phyloP scores from a whole-genome alignment of 2,329 filamentous ascomycete species.

The Ophiostoma quercus region DNA sequence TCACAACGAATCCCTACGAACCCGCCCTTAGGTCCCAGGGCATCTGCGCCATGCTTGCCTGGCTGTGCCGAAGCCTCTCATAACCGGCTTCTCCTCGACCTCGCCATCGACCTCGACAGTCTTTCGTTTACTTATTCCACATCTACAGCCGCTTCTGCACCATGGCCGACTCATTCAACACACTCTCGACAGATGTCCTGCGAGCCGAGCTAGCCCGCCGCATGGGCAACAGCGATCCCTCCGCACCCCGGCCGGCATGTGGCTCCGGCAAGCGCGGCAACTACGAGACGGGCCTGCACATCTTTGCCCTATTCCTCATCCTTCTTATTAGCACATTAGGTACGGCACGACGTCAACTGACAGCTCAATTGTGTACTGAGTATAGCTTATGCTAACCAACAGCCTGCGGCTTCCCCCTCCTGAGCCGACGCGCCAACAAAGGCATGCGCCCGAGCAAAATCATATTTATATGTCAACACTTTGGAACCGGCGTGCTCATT shows the following conservation, averaged over 20 bases:
- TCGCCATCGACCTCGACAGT: background rate
- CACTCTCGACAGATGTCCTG: conserved; percentile 44
- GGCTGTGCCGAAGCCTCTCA: conserved; percentile 12
- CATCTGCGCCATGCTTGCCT: conserved; percentile 13
- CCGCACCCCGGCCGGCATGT: conserved; percentile 43
- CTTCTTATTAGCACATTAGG: conserved; percentile 47
- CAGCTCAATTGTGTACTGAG: background rate
- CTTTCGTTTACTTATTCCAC: background rate
- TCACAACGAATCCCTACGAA: background rate
- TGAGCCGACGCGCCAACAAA: conserved; percentile 55
- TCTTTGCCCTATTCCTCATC: conserved; percentile 63
- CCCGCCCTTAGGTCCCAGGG: background rate
- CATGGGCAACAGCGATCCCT: conserved; percentile 36
- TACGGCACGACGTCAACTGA: background rate
- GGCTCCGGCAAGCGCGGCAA: conserved; percentile 48
- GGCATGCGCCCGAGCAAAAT: conserved; percentile 55
- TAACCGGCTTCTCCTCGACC: conserved; percentile 2
- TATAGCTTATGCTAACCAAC: background rate
- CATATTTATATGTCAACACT: conserved; percentile 65
- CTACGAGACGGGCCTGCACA: conserved; percentile 63
- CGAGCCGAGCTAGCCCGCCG: conserved; percentile 50
- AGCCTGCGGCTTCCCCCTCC: conserved; percentile 62
- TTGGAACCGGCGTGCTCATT: conserved; percentile 78
- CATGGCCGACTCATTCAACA: conserved; percentile 9
- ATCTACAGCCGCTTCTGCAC: background rate